Base-by-base conservation (phyloP, 2,329 filamentous ascomycete species). In the Amesomyces nigricolor region DNA sequence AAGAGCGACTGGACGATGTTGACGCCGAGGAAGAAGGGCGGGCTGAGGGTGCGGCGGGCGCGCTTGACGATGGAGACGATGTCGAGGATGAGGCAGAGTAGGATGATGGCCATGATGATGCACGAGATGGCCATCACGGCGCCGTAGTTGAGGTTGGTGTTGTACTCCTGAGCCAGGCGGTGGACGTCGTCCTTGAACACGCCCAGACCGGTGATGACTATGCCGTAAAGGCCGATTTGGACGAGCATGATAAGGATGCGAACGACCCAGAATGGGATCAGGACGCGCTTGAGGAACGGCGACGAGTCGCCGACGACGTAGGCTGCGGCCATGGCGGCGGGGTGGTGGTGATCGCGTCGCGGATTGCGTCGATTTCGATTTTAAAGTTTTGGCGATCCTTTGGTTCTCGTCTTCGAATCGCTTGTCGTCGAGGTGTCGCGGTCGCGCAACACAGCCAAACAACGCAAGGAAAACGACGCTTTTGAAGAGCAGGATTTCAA, bases 221-320 rank as follows among this genome's bases (percentile, higher is more conserved):
- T 26, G 10, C 29, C 63, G 56, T 66, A 66, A 14, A 64, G 9
- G 48, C 43, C 61, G 39, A 68, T 61, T 22, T 65, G 59, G 35
- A 69, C 9, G 2, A 65, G 11, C 65, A 69, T 64, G 47, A 70
- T 54, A 43, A 66, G 30, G 46, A 69, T 64, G 42, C 68, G 67
- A 11, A 70, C 26, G 19, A 69, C 60, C 67, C 68, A 71, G 58
- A 71, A 70, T 8, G 68, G 68, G 30, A 71, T 62, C 51, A 70
- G 53, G 11, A 70, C 63, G 39, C 68, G 65, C 62, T 70, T 70
- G 47, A 68, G 60, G 53, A 70, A 70, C 14, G 68, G 67, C 61
- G 68, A 70, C 53, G 66, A 66, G 43, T 69, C 68, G 61, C 65
- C 66, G 48, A 67, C 50, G 46, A 64, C 53, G 51, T 64, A 67